Percentiles rank a stretch among this genome's conserved stretches.
These are phyloP conservation scores for Xylaria sp. DNA, from an alignment of 2,329 filamentous ascomycete species.

Conservation along the genomic window DNA sequence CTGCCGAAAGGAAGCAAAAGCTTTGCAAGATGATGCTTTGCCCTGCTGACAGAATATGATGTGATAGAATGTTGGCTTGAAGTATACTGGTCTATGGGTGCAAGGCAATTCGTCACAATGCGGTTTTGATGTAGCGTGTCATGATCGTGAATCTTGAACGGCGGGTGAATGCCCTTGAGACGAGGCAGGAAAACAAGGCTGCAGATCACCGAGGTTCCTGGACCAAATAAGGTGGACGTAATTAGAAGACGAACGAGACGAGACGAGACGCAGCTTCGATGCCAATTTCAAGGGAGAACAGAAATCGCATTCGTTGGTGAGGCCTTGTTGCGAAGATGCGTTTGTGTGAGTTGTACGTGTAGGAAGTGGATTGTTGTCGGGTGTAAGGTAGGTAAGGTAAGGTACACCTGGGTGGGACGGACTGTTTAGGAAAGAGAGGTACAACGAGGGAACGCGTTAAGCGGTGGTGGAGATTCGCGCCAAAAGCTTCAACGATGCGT, in stretches of 20 bases:
- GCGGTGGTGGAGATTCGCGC: conserved; percentile 32
- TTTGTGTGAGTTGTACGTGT: background rate
- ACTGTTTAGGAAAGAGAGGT: conserved; percentile 31
- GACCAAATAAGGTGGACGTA: conserved; percentile 1
- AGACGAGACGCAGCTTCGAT: background rate
- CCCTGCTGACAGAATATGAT: background rate
- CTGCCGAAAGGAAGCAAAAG: conserved; percentile 2
- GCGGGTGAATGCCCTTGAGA: conserved; percentile 9
- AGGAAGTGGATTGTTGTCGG: conserved; percentile 1
- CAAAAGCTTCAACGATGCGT: conserved; percentile 23
- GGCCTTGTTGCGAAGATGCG: no score
- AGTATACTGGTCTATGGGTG: background rate
- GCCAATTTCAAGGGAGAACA: background rate
- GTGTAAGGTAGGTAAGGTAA: conserved; percentile 11
- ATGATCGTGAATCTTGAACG: conserved; percentile 10
- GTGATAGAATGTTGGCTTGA: background rate
- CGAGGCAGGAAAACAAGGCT: background rate
- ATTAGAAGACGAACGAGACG: conserved; percentile 2
- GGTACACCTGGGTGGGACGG: conserved; percentile 29
- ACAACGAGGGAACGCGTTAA: conserved; percentile 29
- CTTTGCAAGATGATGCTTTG: background rate
- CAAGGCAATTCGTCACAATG: background rate
- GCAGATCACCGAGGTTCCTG: background rate
- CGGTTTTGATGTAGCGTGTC: conserved; percentile 7
- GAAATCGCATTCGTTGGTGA: background rate